Evolutionary conservation across 306 rosid species (phyloP), one percentile per base, ranked within the genome.

Genomic region (Quercus gilva): DNA sequence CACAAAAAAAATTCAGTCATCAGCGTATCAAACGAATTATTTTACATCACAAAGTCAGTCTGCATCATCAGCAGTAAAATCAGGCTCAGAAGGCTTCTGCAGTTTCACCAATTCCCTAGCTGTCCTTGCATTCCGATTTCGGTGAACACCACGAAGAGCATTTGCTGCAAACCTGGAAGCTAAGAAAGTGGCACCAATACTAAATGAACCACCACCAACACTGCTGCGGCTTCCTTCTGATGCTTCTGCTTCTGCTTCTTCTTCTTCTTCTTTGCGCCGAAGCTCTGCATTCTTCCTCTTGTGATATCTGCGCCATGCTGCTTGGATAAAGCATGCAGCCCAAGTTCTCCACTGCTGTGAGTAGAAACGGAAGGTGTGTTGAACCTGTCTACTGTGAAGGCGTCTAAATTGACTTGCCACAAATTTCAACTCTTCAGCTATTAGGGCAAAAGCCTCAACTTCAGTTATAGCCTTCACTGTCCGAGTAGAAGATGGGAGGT

Each of bases 301-400:
- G 68, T 88, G 83, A 85, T 92, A 93, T 23, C 99, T 87, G 25
- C 97, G 99, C 99, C 99, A 92, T 26, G 99, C 98, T 6, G 99
- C 99, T 91, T 95, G 99, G 86, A 95, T 92, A 86, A 95, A 95
- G 91, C 97, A 89, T 31, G 99, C 99, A 61, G 98, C 99, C 99
- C 99, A 95, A 53, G 98, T 91, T 82, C 98, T 86, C 99, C 99
- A 95, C 78, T 95, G 99, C 60, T 95, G 99, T 1, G 99, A 95
- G 86, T 92, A 95, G 87, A 94, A 92, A 3, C 99, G 97, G 87
- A 95, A 92, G 68, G 99, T 95, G 82, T 95, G 99, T 84, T 92
- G 99, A 79, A 95, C 98, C 87, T 95, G 99, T 78, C 99, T 85
- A 64, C 99, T 92, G 83, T 95, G 99, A 87, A 95, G 99, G 72